phyloP scores from a whole-genome alignment of 345 rosid genomes.

The Rhizophora mangle region DNA sequence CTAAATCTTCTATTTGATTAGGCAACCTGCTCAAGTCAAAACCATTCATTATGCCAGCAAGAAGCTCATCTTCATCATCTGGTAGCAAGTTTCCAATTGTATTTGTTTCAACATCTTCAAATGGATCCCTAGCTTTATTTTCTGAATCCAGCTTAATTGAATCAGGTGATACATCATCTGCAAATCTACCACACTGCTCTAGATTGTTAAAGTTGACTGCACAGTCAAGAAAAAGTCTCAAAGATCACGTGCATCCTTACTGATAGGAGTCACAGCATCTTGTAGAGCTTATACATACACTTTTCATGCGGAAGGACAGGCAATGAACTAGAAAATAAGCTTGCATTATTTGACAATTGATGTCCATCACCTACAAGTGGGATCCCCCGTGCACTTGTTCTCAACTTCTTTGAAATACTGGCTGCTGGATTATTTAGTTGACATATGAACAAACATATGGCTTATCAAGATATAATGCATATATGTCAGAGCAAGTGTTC shows the following conservation, averaged over 20 bases:
- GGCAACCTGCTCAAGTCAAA: slow-evolving; percentile 65
- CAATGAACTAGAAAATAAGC: slow-evolving; percentile 80
- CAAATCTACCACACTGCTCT: slow-evolving; percentile 39
- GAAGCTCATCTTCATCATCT: slow-evolving; percentile 78
- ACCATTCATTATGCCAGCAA: slow-evolving; percentile 78
- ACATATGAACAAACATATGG: background rate
- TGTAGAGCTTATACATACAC: slow-evolving; percentile 38
- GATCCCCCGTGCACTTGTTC: slow-evolving; percentile 51
- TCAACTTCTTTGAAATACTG: slow-evolving; percentile 30
- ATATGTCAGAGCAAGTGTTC: too few relatives aligned
- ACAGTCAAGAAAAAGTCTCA: slow-evolving; percentile 19
- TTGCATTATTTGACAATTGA: slow-evolving; percentile 54
- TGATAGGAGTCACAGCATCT: slow-evolving; percentile 3
- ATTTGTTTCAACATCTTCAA: slow-evolving; percentile 48
- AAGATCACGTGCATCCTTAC: background rate
- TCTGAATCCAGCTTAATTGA: slow-evolving; percentile 40
- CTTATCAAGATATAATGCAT: background rate
- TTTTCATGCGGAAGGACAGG: slow-evolving; percentile 80
- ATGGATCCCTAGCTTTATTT: slow-evolving; percentile 44
- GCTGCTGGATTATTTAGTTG: slow-evolving; percentile 24
- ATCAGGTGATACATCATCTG: slow-evolving; percentile 50
- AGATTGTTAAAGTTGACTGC: slow-evolving; percentile 65
- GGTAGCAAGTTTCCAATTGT: slow-evolving; percentile 61
- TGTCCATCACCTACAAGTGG: slow-evolving; percentile 30
- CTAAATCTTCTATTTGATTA: slow-evolving; percentile 61